Conservation (phyloP, 306 rosid genomes). For the Gleditsia sinensis region DNA sequence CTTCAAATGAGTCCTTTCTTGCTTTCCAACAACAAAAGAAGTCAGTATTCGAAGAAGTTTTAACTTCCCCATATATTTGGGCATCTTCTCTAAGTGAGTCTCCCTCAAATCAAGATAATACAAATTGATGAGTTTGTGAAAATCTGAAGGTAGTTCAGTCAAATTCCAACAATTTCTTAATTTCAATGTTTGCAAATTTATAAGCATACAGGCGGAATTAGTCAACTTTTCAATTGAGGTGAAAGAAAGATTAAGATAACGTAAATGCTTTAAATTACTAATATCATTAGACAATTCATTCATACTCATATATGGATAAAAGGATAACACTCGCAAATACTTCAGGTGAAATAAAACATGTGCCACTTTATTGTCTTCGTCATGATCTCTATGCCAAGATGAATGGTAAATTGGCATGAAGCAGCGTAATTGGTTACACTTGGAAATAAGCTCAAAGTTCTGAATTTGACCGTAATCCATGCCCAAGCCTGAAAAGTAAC, state of each 20-base stretch:
- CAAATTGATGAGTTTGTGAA: constrained; percentile 21
- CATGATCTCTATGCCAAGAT: not conserved
- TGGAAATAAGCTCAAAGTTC: not conserved
- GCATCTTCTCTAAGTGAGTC: not conserved
- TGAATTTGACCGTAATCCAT: fast-evolving
- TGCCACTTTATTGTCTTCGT: not conserved
- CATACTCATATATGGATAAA: not conserved
- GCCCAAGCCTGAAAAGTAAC: not conserved
- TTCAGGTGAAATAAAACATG: not conserved
- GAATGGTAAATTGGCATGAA: not conserved
- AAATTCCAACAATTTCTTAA: fast-evolving
- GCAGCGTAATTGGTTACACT: not conserved
- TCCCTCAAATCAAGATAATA: not conserved
- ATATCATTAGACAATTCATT: not conserved
- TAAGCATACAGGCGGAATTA: constrained; percentile 21
- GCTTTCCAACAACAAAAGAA: not conserved
- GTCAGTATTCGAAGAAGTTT: not conserved
- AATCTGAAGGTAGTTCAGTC: constrained; percentile 1
- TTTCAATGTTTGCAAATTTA: constrained; percentile 34
- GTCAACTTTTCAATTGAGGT: not conserved
- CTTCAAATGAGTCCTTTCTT: not conserved
- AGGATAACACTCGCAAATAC: not conserved
- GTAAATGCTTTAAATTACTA: constrained; percentile 27
- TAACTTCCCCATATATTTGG: not conserved
- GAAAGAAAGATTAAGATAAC: constrained; percentile 6